Conservation (phyloP, 768 basidiomycete species). For the Hysterangium stoloniferum region DNA sequence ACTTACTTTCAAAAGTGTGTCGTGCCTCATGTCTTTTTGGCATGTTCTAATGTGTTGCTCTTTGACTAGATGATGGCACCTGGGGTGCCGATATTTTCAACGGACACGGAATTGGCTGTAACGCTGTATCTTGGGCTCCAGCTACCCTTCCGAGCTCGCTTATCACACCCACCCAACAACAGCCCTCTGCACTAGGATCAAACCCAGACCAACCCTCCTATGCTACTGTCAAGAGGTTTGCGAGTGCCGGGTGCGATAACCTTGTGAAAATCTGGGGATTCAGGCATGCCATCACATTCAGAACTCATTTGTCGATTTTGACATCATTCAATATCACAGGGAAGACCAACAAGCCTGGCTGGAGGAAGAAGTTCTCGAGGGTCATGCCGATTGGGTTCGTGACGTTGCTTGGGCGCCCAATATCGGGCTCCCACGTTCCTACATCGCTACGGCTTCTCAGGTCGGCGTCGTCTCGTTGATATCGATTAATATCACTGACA, state of each 20-base stretch:
- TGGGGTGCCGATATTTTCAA: conserved; percentile 94
- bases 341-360: conserved; percentile 42
- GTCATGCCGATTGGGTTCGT: conserved; percentile 11
- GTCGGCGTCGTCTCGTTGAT: conserved; percentile 33
- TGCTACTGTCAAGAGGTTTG: conserved; percentile 82
- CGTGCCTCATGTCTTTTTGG: neutral
- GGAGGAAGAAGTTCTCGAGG: conserved; percentile 39
- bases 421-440: conserved; percentile 88
- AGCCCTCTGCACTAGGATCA: conserved; percentile 34
- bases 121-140: conserved; percentile 97
- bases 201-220: conserved; percentile 25
- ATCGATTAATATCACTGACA: too few species aligned
- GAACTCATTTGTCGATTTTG: too few species aligned
- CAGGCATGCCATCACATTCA: conserved; percentile 3
- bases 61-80: conserved; percentile 77
- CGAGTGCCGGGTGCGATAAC: conserved; percentile 93
- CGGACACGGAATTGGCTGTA: conserved; percentile 93
- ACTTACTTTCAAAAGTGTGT: conserved; percentile 89
- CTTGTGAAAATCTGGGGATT: conserved; percentile 33
- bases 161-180: conserved; percentile 54
- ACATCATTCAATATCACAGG: too few species aligned
- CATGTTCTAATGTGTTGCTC: neutral
- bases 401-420: conserved; percentile 87
- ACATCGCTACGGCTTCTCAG: conserved; percentile 94
- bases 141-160: conserved; percentile 81